Base-by-base conservation (phyloP, 2,329 filamentous ascomycete genomes). In the Blastomyces parvus region DNA sequence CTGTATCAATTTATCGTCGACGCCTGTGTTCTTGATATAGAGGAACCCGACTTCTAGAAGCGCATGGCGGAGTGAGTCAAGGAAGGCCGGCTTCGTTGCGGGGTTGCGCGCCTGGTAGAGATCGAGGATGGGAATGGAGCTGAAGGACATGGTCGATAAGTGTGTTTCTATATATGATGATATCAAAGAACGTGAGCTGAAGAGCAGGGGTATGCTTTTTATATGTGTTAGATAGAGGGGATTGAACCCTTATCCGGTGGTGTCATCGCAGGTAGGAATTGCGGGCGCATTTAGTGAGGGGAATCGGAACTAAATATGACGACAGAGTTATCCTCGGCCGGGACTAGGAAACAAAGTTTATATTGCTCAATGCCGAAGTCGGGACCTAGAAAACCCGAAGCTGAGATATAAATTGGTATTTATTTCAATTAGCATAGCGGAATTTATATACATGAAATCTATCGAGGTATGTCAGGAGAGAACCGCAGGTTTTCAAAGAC, bases 21-120 rank as follows among this genome's bases (percentile, higher is more conserved):
- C 86, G 27, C 88, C 88, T 2, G 89, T 87, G 71, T 95, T 91
- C 71, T 87, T 88, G 65, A 96, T 83, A 71, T 96, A 96, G 27
- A 95, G 75, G 71, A 96, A 96, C 1, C 91, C 91, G n/a, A 95
- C 89, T 73, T 93, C 88, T 70, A 96, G 84, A 40, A 96, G 78
- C 0, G 90, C 89, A 74, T 88, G 80, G 19, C 88, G 87, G 40
- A 96, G 81, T 62, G 89, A 81, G 0, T 79, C 75, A 0, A 95
- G 82, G 70, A 96, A 94, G 40, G 77, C 78, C 2, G 88, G 83
- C 76, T 94, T 95, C 0, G 88, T 87, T 5, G 78, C 77, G 22
- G 84, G 81, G 68, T 86, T 77, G 66, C 81, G 79, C 48, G 90
- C 88, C 27, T 83, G 79, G 17, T 87, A 84, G 64, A 95, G 82